Evolutionary conservation across 2,329 filamentous ascomycete species (phyloP).

Genomic region (Paecilomyces sp.): DNA sequence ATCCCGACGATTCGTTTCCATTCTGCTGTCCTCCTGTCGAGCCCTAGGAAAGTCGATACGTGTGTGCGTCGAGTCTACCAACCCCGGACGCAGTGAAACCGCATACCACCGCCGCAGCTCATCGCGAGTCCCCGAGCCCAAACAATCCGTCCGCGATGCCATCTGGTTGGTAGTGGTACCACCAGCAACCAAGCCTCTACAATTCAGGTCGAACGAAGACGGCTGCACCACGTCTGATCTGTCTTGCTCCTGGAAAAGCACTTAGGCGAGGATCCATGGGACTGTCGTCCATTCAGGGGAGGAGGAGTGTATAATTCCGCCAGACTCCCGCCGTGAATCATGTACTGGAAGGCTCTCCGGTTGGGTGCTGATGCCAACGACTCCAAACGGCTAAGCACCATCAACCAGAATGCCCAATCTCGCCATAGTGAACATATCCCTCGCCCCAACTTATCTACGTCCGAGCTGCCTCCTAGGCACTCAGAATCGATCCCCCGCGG

Average conservation of each 20-base stretch:
- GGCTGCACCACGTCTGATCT: neutral
- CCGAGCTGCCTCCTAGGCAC: constrained; percentile 20
- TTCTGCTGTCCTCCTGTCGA: neutral
- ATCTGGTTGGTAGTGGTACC: neutral
- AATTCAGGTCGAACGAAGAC: neutral
- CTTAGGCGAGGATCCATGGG: constrained; percentile 9
- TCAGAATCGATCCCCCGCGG: constrained; percentile 29
- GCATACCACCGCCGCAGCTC: neutral
- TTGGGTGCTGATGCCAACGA: constrained; percentile 26
- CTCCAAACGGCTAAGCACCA: constrained; percentile 26
- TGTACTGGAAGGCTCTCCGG: constrained; percentile 35
- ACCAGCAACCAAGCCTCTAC: neutral
- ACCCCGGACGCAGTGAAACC: neutral
- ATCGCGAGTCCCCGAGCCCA: neutral
- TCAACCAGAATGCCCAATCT: constrained; percentile 19
- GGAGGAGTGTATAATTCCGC: constrained; percentile 11
- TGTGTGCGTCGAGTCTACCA: neutral
- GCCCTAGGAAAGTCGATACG: neutral
- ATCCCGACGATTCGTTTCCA: neutral
- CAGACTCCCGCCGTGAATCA: constrained; percentile 17
- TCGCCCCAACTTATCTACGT: constrained; percentile 22
- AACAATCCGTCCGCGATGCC: neutral
- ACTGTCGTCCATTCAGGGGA: constrained; percentile 8
- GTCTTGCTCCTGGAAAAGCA: neutral
- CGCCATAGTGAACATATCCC: constrained; percentile 31